A percentile compares a stretch with the other conserved stretches of the same genome.
Evolutionary conservation across 148 eudicot genomes (phyloP).

Genomic region (Rhododendron simsii): DNA sequence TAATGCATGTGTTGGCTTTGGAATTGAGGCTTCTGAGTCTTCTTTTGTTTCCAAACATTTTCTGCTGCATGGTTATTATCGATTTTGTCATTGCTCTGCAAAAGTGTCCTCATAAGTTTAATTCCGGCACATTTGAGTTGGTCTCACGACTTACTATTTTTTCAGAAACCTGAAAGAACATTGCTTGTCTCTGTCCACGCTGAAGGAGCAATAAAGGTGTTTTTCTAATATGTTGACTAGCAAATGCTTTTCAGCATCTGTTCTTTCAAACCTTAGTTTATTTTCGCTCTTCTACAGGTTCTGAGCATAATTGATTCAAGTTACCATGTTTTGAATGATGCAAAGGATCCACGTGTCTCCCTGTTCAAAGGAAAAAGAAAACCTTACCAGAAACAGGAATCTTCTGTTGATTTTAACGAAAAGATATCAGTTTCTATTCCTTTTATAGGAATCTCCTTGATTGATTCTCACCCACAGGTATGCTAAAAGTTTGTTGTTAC

Average conservation of each 20-base stretch:
- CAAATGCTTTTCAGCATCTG: background rate
- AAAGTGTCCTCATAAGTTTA: background rate
- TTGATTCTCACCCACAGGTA: conserved; percentile 85
- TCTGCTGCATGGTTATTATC: background rate
- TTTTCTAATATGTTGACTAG: background rate
- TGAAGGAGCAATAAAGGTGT: conserved; percentile 93
- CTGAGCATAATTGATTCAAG: conserved; percentile 84
- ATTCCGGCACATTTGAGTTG: background rate
- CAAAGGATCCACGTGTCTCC: conserved; percentile 37
- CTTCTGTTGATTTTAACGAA: conserved; percentile 49
- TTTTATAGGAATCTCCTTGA: conserved; percentile 80
- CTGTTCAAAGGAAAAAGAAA: conserved; percentile 37
- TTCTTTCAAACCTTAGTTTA: conserved; percentile 1
- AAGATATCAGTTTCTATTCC: conserved; percentile 58
- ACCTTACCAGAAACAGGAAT: conserved; percentile 31
- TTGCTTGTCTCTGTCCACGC: conserved; percentile 79
- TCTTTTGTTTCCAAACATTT: background rate
- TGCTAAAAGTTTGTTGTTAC: background rate
- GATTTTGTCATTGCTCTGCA: background rate
- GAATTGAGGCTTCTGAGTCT: background rate
- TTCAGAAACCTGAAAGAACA: conserved; percentile 75
- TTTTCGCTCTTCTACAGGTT: conserved; percentile 43
- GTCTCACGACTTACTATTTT: conserved; percentile 7
- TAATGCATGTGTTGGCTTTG: background rate
- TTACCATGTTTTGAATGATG: conserved; percentile 59